Evolutionary conservation across 163 green algal genomes (phyloP), one percentile per base, ranked within the genome.

Genomic region (Chlorella variabilis): DNA sequence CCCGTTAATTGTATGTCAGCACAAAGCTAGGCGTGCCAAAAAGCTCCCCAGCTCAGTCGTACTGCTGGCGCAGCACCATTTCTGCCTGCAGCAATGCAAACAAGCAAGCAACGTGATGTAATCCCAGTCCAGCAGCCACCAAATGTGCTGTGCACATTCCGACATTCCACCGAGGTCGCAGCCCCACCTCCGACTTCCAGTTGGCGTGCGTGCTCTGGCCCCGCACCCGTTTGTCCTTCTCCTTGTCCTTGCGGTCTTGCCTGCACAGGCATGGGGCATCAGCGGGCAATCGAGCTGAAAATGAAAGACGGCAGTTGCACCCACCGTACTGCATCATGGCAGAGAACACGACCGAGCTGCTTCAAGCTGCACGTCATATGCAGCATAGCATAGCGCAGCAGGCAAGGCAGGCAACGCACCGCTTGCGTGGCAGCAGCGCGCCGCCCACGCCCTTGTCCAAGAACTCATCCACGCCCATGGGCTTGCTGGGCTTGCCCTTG

Each of bases 21-120:
- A n/a, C n/a, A n/a, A n/a, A n/a, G n/a, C n/a, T n/a, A n/a, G n/a
- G n/a, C n/a, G n/a, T n/a, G n/a, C n/a, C n/a, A n/a, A n/a, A n/a
- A n/a, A n/a, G n/a, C n/a, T n/a, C n/a, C n/a, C n/a, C n/a, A n/a
- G n/a, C 7, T 84, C 58, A 91, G 68, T 94, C 91, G 56, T 89
- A 94, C 77, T 94, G 91, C 82, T 94, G 91, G n/a, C 91, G 77
- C 56, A 96, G 82, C 38, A 89, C 85, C 93, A 97, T 97, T 75
- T 95, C 91, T 42, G 89, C 91, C 71, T 78, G 51, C 71, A 67
- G 20, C 25, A 51, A 6, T 3, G 29, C 17, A n/a, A 18, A 31
- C 17, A 21, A 11, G 3, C 13, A 4, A 56, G 38, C 8, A n/a
- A n/a, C n/a, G n/a, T n/a, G n/a, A 23, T 27, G 63, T 31, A 71